Evolutionary conservation across 192 early-diverging fungal genomes (phyloP).

Genomic region (Spizellomyces punctatus): DNA sequence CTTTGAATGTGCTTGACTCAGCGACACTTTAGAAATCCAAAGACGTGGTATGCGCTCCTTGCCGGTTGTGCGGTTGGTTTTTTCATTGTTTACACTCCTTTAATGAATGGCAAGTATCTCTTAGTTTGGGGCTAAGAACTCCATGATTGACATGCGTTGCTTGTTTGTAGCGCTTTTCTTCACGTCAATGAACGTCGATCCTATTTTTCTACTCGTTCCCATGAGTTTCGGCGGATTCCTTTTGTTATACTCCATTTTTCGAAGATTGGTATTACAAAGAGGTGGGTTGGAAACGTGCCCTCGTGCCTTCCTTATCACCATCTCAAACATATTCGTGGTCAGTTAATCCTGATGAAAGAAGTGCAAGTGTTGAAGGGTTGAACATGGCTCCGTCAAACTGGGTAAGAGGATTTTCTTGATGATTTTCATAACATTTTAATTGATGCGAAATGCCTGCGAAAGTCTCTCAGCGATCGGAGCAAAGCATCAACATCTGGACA

Average conservation of each 20-base stretch:
- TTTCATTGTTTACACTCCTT: constrained; percentile 55
- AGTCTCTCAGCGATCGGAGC: too few species aligned
- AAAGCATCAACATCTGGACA: too few species aligned
- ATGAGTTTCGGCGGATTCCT: constrained; percentile 67
- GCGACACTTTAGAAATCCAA: constrained; percentile 28
- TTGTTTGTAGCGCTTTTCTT: constrained; percentile 66
- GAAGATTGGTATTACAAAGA: constrained; percentile 27
- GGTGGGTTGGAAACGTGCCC: background rate
- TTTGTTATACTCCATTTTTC: constrained; percentile 34
- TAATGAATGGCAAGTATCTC: constrained; percentile 42
- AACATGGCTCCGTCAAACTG: constrained; percentile 21
- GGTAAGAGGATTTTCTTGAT: background rate
- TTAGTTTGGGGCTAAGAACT: constrained; percentile 1
- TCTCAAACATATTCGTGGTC: background rate
- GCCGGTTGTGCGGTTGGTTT: constrained; percentile 55
- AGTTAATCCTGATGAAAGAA: constrained; percentile 21
- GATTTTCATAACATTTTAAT: too few species aligned
- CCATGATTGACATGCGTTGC: background rate
- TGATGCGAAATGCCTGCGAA: too few species aligned
- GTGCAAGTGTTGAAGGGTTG: constrained; percentile 8
- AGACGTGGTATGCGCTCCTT: constrained; percentile 51
- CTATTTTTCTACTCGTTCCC: constrained; percentile 81
- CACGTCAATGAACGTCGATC: constrained; percentile 68
- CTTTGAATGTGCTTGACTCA: constrained; percentile 2
- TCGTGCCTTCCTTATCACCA: background rate